These are phyloP conservation scores for Rubia tinctorum DNA, from an alignment of 305 asterid genomes.

Conservation along the genomic window DNA sequence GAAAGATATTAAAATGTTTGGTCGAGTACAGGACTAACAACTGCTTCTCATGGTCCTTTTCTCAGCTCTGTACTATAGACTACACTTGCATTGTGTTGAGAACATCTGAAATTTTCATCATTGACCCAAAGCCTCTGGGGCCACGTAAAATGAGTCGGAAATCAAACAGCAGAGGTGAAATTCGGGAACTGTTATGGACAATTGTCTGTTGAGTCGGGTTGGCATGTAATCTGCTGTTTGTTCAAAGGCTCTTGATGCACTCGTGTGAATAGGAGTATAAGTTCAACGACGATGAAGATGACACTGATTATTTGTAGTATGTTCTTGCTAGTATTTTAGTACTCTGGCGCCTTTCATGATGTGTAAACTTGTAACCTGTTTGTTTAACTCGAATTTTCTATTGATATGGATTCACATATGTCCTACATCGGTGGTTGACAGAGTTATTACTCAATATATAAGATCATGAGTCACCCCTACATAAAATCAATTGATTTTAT, in stretches of 20 bases:
- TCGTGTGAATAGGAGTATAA: background rate
- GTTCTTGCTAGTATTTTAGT: background rate
- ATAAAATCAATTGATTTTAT: too few relatives aligned
- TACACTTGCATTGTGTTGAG: background rate
- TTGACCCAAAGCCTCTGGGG: background rate
- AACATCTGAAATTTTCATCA: too few relatives aligned
- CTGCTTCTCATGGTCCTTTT: background rate
- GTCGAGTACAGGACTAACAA: conserved; percentile 11
- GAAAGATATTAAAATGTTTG: conserved; percentile 28
- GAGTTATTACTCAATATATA: too few relatives aligned
- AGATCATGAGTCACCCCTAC: too few relatives aligned
- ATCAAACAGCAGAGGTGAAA: background rate
- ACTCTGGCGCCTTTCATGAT: background rate
- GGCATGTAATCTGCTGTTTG: background rate
- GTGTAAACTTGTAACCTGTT: background rate
- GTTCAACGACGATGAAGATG: background rate
- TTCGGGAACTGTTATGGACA: background rate
- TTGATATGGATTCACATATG: background rate
- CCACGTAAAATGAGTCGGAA: background rate
- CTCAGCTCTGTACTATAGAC: background rate
- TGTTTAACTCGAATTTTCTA: background rate
- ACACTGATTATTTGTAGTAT: background rate
- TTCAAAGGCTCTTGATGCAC: background rate
- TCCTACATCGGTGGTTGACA: too few relatives aligned
- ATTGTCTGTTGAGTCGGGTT: background rate